These are phyloP conservation scores for Blastobotrys parvus DNA, from an alignment of 805 yeast genomes.

Conservation along the genomic window DNA sequence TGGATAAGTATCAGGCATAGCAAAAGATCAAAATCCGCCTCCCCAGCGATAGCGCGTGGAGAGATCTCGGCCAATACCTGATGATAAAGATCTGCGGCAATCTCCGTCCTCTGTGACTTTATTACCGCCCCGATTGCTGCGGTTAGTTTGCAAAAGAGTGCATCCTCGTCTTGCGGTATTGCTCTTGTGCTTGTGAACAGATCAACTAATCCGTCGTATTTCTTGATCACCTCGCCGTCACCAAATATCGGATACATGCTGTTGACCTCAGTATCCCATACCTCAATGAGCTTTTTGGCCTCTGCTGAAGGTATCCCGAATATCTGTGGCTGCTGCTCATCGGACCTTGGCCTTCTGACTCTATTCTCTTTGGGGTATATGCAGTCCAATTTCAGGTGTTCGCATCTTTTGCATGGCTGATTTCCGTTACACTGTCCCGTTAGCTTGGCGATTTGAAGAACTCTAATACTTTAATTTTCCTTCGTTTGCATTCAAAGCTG, in stretches of 20 bases:
- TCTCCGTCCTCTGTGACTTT: conserved; percentile 12
- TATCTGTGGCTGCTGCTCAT: neutral
- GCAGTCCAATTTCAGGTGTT: conserved; percentile 14
- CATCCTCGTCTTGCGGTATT: conserved; percentile 2
- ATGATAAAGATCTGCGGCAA: conserved; percentile 12
- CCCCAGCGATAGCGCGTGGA: conserved; percentile 10
- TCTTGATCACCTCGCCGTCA: conserved; percentile 13
- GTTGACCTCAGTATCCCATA: conserved; percentile 20
- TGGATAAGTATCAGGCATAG: conserved; percentile 16
- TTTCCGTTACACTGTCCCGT: conserved; percentile 17
- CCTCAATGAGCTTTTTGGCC: conserved; percentile 11
- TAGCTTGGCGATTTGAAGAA: neutral
- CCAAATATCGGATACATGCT: conserved; percentile 21
- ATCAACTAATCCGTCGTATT: conserved; percentile 8
- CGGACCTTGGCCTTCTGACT: neutral
- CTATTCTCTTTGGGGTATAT: conserved; percentile 10
- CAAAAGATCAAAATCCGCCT: conserved; percentile 12
- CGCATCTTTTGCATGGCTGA: conserved; percentile 17
- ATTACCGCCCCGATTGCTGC: conserved; percentile 18
- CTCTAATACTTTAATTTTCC: conserved; percentile 18
- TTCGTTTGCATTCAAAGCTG: conserved; percentile 18
- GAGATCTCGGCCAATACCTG: neutral
- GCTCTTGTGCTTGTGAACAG: neutral
- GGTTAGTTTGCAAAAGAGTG: conserved; percentile 10
- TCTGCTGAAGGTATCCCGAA: conserved; percentile 9